Evolutionary conservation across 78 protist genomes (phyloP), one percentile per base, ranked within the genome.

Genomic region (Bigelowiella natans): DNA sequence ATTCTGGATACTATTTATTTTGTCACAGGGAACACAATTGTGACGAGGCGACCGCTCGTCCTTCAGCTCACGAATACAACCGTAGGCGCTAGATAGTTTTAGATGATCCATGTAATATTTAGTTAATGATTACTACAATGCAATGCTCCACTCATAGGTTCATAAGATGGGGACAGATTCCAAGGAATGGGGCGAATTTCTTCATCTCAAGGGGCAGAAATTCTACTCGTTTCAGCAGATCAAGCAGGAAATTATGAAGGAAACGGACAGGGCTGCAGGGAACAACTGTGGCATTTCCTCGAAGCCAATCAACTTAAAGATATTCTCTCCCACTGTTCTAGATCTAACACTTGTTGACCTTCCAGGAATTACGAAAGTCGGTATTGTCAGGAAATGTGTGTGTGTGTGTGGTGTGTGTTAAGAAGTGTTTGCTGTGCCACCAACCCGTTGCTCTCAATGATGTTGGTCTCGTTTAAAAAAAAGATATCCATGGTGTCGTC

Each of bases 331-430:
- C 40, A 39, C 93, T 31, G 98, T 97, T 2, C 88, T 97, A 37
- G 94, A 97, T 92, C 95, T 98, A 85, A 97, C 99, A 1, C 94
- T 98, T 39, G 95, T 98, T 34, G 99, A 98, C 89, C 89, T 97
- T 37, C 99, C 99, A 0, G 99, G 99, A 7, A 31, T 98, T 34
- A 97, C 98, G 1, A 94, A 95, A 96, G 2, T 92, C 2, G 18
- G 18, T n/a, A n/a, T n/a, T n/a, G n/a, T n/a, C n/a, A n/a, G n/a
- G n/a, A n/a, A n/a, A n/a, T n/a, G n/a, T n/a, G n/a, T n/a, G n/a
- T n/a, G n/a, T n/a, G n/a, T n/a, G n/a, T n/a, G n/a, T n/a, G n/a
- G n/a, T n/a, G n/a, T n/a, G n/a, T n/a, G n/a, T n/a, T n/a, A n/a
- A n/a, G n/a, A n/a, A n/a, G n/a, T n/a, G n/a, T n/a, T n/a, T n/a